phyloP scores from a whole-genome alignment of 352 stramenopile genomes.

The Globisporangium polare region DNA sequence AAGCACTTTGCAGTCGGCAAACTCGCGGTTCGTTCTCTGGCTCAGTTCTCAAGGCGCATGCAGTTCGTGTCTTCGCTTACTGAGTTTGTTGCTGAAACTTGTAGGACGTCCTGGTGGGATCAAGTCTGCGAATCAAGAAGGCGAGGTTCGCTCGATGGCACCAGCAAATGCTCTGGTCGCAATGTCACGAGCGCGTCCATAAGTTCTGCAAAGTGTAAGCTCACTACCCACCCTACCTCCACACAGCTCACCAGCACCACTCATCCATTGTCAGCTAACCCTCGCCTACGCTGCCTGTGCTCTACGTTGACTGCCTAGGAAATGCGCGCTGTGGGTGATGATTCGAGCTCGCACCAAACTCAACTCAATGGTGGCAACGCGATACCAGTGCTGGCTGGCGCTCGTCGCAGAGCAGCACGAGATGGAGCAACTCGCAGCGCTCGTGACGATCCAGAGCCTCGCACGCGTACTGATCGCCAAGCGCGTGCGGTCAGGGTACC shows the following conservation, averaged over 20 bases:
- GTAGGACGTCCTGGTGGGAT: constrained; percentile 17
- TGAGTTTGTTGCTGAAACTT: not conserved
- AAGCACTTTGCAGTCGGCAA: constrained; percentile 40
- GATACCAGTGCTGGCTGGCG: constrained; percentile 34
- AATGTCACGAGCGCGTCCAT: constrained; percentile 22
- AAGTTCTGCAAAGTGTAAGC: constrained; percentile 50
- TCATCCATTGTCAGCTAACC: not conserved
- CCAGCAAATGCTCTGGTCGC: constrained; percentile 13
- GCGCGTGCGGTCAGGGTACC: constrained; percentile 16
- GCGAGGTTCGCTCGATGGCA: constrained; percentile 29
- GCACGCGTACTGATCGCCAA: constrained; percentile 27
- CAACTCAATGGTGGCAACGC: constrained; percentile 16
- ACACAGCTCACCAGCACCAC: not conserved
- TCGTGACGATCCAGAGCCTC: constrained; percentile 55
- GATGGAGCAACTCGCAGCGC: constrained; percentile 38
- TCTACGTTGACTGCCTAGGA: constrained; percentile 23
- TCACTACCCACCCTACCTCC: not conserved
- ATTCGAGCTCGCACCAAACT: constrained; percentile 28
- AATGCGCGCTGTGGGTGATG: constrained; percentile 39
- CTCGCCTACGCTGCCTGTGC: not conserved
- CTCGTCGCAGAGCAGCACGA: constrained; percentile 21
- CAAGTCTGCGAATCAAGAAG: not conserved
- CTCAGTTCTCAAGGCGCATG: not conserved
- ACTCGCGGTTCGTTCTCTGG: constrained; percentile 25
- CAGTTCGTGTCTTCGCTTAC: not conserved